Evolutionary conservation across 495 filamentous ascomycete genomes (phyloP).

Genomic region (Chaetomium cochliodes): DNA sequence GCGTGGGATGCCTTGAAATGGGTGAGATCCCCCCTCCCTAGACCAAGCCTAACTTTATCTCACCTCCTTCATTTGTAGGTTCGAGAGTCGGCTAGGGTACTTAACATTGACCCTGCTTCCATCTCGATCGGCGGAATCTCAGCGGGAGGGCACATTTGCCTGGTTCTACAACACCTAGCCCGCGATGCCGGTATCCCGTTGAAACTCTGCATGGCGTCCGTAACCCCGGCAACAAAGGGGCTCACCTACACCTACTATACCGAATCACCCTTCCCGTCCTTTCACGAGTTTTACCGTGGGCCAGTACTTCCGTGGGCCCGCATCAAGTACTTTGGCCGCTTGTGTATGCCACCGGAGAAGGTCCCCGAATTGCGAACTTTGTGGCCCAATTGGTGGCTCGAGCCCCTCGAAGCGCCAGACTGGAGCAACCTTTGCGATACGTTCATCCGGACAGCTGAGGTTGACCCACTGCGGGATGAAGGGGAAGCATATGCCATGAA

Average conservation of each 20-base stretch:
- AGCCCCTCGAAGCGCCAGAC: slow-evolving; percentile 43
- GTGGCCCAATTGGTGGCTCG: slow-evolving; percentile 43
- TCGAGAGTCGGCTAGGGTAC: slow-evolving; percentile 32
- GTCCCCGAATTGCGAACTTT: slow-evolving; percentile 23
- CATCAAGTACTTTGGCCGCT: slow-evolving; percentile 48
- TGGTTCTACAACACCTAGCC: slow-evolving; percentile 50
- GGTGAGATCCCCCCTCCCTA: slow-evolving; percentile 22
- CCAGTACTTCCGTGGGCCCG: slow-evolving; percentile 51
- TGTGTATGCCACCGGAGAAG: slow-evolving; percentile 30
- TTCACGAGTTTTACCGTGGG: slow-evolving; percentile 44
- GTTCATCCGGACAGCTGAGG: slow-evolving; percentile 49
- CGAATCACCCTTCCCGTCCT: slow-evolving; percentile 49
- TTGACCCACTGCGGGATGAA: slow-evolving; percentile 53
- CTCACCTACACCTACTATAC: slow-evolving; percentile 41
- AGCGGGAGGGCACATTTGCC: slow-evolving; percentile 48
- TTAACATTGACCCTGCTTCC: slow-evolving; percentile 46
- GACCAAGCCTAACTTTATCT: neutral
- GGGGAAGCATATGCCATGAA: slow-evolving; percentile 52
- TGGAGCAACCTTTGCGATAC: slow-evolving; percentile 46
- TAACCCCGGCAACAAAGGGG: slow-evolving; percentile 44
- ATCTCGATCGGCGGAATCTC: slow-evolving; percentile 54
- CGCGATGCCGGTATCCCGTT: slow-evolving; percentile 49
- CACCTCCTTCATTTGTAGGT: neutral
- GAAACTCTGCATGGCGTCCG: slow-evolving; percentile 42
- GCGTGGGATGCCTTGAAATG: slow-evolving; percentile 47